A percentile compares a stretch with the other conserved stretches of the same genome.
Conservation (phyloP, 768 basidiomycete species). For the Auricularia auricula-judae region DNA sequence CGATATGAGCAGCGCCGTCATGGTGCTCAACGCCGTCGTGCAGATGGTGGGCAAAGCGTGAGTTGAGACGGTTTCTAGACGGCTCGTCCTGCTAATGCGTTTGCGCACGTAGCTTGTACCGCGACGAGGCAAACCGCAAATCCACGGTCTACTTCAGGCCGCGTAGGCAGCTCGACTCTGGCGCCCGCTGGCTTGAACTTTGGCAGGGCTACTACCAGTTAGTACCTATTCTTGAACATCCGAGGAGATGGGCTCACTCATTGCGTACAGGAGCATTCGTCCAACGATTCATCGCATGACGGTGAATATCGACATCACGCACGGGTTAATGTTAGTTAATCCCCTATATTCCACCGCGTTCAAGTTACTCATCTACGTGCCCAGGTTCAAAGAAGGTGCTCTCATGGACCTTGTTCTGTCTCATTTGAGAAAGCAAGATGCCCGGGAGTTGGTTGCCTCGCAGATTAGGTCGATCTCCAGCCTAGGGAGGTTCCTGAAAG, state of each 20-base stretch:
- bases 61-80: background rate
- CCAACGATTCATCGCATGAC: slow-evolving; percentile 53
- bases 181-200: slow-evolving; percentile 29
- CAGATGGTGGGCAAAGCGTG: background rate
- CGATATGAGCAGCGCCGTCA: background rate
- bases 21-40: background rate
- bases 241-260: background rate
- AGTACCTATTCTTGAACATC: background rate
- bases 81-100: too few relatives aligned
- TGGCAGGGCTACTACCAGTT: slow-evolving; percentile 74
- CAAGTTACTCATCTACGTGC: background rate
- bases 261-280: slow-evolving; percentile 31
- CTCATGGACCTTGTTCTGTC: slow-evolving; percentile 50
- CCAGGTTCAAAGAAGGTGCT: slow-evolving; percentile 42
- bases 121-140: background rate
- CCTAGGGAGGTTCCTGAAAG: slow-evolving; percentile 47
- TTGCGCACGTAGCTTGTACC: background rate
- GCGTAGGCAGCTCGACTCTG: background rate
- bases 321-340: slow-evolving; percentile 45
- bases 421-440: slow-evolving; percentile 27
- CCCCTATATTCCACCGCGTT: background rate
- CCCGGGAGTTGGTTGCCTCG: background rate
- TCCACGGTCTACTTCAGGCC: background rate
- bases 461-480: slow-evolving; percentile 19
- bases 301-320: slow-evolving; percentile 68